Conservation (phyloP, 2,329 filamentous ascomycete genomes). For the Fusarium sp. region DNA sequence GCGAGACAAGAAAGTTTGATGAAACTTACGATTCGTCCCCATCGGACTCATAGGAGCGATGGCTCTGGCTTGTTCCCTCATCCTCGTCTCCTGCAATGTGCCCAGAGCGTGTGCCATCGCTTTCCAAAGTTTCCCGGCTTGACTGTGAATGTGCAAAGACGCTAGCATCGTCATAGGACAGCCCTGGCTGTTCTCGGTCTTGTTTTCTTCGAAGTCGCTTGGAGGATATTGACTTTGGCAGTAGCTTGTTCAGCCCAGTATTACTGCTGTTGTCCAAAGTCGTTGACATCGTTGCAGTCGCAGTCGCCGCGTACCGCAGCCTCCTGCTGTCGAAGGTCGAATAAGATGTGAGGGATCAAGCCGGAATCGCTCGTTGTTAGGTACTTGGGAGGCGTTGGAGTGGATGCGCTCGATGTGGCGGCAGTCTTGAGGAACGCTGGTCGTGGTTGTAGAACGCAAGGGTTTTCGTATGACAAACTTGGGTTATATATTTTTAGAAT, state of each 20-base stretch:
- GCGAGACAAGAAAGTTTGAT: conserved; percentile 21
- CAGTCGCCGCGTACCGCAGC: conserved; percentile 3
- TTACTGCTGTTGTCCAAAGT: conserved; percentile 43
- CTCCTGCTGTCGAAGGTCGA: background rate
- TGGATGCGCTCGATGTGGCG: conserved; percentile 25
- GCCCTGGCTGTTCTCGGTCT: conserved; percentile 52
- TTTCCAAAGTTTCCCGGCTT: conserved; percentile 55
- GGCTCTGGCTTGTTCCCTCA: conserved; percentile 49
- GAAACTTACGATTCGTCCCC: conserved; percentile 46
- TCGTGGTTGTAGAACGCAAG: background rate
- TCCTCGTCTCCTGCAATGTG: conserved; percentile 51
- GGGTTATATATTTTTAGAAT: background rate
- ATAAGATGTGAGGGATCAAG: conserved; percentile 3
- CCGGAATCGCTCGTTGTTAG: conserved; percentile 12
- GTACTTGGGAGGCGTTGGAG: conserved; percentile 19
- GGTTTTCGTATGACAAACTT: background rate
- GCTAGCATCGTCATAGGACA: conserved; percentile 44
- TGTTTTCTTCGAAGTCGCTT: conserved; percentile 63
- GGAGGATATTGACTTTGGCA: conserved; percentile 63
- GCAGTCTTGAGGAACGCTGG: conserved; percentile 10
- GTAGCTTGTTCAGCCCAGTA: conserved; percentile 62
- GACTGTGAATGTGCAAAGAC: conserved; percentile 50
- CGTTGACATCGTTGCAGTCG: conserved; percentile 14
- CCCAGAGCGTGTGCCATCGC: conserved; percentile 48
- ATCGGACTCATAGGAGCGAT: conserved; percentile 52